Conservation (phyloP, 192 early-diverging fungal genomes). For the Rhizoclosmatium sp. region DNA sequence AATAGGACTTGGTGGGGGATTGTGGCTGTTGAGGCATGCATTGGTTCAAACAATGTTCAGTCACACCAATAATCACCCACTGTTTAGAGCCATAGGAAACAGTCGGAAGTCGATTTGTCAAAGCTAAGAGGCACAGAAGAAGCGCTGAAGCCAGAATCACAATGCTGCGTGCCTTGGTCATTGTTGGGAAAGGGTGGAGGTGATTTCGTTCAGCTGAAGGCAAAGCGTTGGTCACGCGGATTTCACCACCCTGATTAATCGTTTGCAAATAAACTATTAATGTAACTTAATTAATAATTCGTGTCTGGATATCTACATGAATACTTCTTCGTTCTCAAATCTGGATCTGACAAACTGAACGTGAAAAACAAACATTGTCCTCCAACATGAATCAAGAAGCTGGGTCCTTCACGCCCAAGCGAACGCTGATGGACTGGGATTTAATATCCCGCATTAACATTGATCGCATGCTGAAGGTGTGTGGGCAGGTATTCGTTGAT, state of each 20-base stretch:
- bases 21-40: background rate
- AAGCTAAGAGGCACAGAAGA: background rate
- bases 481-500: background rate
- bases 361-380: slow-evolving; percentile 34
- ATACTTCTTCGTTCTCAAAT: too few relatives aligned
- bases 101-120: background rate
- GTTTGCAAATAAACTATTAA: background rate
- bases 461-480: slow-evolving; percentile 19
- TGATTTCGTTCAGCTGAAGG: background rate
- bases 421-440: slow-evolving; percentile 31
- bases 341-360: too few relatives aligned
- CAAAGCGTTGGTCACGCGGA: background rate
- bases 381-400: slow-evolving; percentile 1
- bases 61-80: too few relatives aligned
- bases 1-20: background rate
- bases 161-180: background rate
- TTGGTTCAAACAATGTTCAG: background rate
- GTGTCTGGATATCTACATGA: too few relatives aligned
- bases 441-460: slow-evolving; percentile 23
- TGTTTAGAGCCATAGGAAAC: too few relatives aligned
- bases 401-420: slow-evolving; percentile 24
- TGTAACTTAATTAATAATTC: background rate
- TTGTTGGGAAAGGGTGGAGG: background rate
- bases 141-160: background rate
- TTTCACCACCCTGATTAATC: background rate